Base-by-base conservation (phyloP, 164 flowering plant genomes). In the Nymphaea colorata region DNA sequence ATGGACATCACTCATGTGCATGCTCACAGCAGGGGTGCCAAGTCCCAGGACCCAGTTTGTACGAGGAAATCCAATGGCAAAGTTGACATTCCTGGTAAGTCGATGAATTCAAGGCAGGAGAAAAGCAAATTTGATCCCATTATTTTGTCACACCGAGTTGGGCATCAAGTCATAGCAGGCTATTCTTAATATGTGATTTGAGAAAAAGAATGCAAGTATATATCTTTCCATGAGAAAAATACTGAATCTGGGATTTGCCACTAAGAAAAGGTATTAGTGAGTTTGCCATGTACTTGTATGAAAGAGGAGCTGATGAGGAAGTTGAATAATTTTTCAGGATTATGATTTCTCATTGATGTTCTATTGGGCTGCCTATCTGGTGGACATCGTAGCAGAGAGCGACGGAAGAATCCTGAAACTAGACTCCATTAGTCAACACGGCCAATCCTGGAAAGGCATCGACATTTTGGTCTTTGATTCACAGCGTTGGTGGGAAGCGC, bases 1-100 rank as follows among this genome's bases (percentile, higher is more conserved):
- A 73, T 90, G 86, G 83, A 66, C 76, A 17, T 90, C 96, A 1
- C 66, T 90, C 61, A 64, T 83, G 4, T 90, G 96, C 67, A 69
- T 88, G 86, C 63, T 90, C 67, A 84, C 80, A 44, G 75, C 93
- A 4, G 78, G 69, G 69, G 81, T 78, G 4, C 96, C 93, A 2
- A 82, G 81, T 14, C 69, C 83, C 44, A 82, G 62, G 69, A 65
- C 74, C 57, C 63, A 76, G 2, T 16, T 75, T 60, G 15, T 71
- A 3, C 72, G 63, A 70, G 70, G 55, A 12, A 74, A 68, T 3
- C 73, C 75, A 0, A 76, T 86, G 8, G 15, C 79, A 55, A 75
- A 85, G 0, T 70, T 89, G 4, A 74, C 79, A 25, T 90, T 87
- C 64, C 45, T 72, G 89, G 93, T 87, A 2, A 47, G 72, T 73